Conservation (phyloP, 1,284 basidiomycete species). For the Ustilago xerochloae region DNA sequence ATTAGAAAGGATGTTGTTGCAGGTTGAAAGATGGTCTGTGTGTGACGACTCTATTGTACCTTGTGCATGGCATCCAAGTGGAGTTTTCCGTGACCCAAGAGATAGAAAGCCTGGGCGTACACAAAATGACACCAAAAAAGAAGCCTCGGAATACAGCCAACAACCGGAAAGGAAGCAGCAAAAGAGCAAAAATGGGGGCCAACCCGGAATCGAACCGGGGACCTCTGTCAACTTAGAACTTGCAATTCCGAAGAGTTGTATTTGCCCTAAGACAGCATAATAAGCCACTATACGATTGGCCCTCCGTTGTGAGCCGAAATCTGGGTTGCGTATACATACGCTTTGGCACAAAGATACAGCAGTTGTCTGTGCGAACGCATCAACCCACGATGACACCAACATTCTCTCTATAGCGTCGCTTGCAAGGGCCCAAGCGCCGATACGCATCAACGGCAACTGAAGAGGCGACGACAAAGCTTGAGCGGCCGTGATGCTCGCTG, state of each 20-base stretch:
- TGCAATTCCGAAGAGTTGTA: not conserved
- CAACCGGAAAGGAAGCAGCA: not conserved
- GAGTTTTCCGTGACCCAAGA: too few relatives aligned
- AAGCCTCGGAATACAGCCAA: not conserved
- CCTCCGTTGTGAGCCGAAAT: not conserved
- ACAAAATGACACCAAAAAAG: conserved; percentile 4
- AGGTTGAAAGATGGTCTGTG: too few relatives aligned
- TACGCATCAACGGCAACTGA: too few relatives aligned
- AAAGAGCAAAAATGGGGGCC: conserved; percentile 16
- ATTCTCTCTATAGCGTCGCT: not conserved
- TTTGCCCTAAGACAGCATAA: conserved; percentile 57
- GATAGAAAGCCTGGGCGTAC: not conserved
- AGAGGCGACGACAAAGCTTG: too few relatives aligned
- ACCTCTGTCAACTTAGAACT: conserved; percentile 43
- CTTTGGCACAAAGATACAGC: too few relatives aligned
- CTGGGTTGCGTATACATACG: not conserved
- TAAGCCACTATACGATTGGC: conserved; percentile 56
- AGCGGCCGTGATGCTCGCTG: too few relatives aligned
- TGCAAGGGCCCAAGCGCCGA: too few relatives aligned
- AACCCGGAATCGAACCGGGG: conserved; percentile 43
- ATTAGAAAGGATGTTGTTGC: too few relatives aligned
- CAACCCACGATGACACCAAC: not conserved
- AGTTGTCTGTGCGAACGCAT: not conserved
- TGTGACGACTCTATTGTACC: too few relatives aligned
- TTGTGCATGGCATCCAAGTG: too few relatives aligned